Percentiles rank a stretch among this genome's conserved stretches.
Conservation (phyloP, 2,329 filamentous ascomycete genomes). For the Pseudocercospora vitis region DNA sequence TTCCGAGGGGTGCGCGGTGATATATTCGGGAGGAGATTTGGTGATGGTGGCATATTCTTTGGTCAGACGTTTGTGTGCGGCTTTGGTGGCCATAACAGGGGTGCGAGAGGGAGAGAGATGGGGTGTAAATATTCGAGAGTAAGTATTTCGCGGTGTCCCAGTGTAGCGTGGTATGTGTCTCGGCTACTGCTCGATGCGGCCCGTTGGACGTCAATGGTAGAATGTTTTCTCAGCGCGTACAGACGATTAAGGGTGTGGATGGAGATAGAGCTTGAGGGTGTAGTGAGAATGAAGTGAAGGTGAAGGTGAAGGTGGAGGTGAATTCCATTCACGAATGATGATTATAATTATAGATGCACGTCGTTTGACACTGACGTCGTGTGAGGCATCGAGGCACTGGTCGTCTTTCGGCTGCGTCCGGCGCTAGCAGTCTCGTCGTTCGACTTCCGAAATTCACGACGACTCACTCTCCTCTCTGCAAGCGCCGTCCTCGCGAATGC, state of each 20-base stretch:
- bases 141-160: no score
- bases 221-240: no score
- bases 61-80: constrained; percentile 42
- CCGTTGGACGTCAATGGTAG: no score
- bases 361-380: constrained; percentile 1
- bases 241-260: no score
- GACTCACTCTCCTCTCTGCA: constrained; percentile 45
- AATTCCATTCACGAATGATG: neutral
- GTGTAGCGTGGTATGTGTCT: no score
- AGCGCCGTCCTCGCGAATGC: constrained; percentile 86
- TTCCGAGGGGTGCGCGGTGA: constrained; percentile 37
- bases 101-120: neutral
- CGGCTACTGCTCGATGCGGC: no score
- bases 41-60: constrained; percentile 41
- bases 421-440: neutral
- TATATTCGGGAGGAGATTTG: constrained; percentile 37
- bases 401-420: neutral
- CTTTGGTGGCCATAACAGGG: constrained; percentile 40
- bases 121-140: neutral
- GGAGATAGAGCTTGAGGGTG: neutral
- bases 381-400: neutral
- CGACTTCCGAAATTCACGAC: constrained; percentile 4
- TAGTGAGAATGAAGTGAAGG: neutral
- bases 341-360: no score
- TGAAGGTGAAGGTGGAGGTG: neutral